These are phyloP conservation scores for Pseudogymnoascus sp. DNA, from an alignment of 2,329 filamentous ascomycete genomes.

Conservation along the genomic window DNA sequence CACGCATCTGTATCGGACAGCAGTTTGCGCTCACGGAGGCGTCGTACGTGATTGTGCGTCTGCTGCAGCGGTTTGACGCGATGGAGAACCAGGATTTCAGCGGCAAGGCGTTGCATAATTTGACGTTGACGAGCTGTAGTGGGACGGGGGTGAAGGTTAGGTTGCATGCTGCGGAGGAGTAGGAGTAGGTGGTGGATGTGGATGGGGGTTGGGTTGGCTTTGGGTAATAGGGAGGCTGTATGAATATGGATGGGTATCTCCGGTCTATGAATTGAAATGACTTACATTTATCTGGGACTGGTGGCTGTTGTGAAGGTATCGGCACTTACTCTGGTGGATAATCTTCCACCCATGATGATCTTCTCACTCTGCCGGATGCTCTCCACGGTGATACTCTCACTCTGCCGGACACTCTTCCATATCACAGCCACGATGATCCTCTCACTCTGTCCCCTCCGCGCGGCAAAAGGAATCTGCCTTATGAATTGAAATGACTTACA, in stretches of 20 bases:
- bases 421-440: background rate
- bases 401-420: too few relatives aligned
- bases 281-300: background rate
- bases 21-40: slow-evolving; percentile 33
- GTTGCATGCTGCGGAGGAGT: slow-evolving; percentile 23
- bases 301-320: background rate
- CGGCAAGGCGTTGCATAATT: slow-evolving; percentile 23
- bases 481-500: background rate
- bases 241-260: background rate
- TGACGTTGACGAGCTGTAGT: slow-evolving; percentile 24
- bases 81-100: slow-evolving; percentile 29
- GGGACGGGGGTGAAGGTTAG: slow-evolving; percentile 30
- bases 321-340: background rate
- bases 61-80: slow-evolving; percentile 30
- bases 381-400: too few relatives aligned
- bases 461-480: too few relatives aligned
- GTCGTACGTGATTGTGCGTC: slow-evolving; percentile 28
- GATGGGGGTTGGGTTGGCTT: too few relatives aligned
- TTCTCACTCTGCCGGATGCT: too few relatives aligned
- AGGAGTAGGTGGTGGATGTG: too few relatives aligned
- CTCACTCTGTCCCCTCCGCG: too few relatives aligned
- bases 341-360: too few relatives aligned
- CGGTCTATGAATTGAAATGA: slow-evolving; percentile 1
- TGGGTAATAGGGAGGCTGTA: background rate
- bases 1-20: slow-evolving; percentile 32